Conservation (phyloP, 2,329 filamentous ascomycete genomes). For the Epichloe typhina region DNA sequence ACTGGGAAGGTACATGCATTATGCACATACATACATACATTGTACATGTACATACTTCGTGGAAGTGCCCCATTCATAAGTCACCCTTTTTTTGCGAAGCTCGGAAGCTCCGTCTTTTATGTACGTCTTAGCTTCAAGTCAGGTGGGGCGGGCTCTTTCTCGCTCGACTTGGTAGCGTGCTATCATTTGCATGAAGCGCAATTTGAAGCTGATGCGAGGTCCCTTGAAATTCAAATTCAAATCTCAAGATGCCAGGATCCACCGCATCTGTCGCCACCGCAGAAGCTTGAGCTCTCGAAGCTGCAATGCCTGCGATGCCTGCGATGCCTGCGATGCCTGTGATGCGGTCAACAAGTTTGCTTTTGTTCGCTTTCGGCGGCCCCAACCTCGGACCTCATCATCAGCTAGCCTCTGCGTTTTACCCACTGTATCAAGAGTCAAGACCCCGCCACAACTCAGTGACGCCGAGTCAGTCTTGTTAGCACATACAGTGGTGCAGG, state of each 20-base stretch:
- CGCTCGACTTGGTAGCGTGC: too few relatives aligned
- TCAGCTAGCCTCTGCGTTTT: not conserved
- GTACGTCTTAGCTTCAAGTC: too few relatives aligned
- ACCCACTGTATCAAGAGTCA: not conserved
- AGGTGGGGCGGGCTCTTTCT: too few relatives aligned
- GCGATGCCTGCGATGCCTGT: not conserved
- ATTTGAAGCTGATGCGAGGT: too few relatives aligned
- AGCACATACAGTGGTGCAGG: too few relatives aligned
- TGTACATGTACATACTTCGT: too few relatives aligned
- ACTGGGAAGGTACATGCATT: not conserved
- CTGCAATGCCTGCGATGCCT: not conserved
- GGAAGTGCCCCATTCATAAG: too few relatives aligned
- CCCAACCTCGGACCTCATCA: not conserved
- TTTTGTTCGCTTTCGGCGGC: not conserved
- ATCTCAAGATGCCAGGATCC: not conserved
- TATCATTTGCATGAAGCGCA: too few relatives aligned
- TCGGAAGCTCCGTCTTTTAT: too few relatives aligned
- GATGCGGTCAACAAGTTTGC: too few relatives aligned
- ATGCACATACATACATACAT: not conserved
- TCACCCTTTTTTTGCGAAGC: too few relatives aligned
- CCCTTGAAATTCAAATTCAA: too few relatives aligned
- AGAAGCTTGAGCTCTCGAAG: not conserved
- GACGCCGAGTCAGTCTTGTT: slow-evolving; percentile 2
- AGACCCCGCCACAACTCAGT: slow-evolving; percentile 1
- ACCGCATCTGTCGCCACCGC: not conserved